Evolutionary conservation across 495 filamentous ascomycete genomes (phyloP), one percentile per base, ranked within the genome.

Genomic region (Friedmanniomyces endolithicus): DNA sequence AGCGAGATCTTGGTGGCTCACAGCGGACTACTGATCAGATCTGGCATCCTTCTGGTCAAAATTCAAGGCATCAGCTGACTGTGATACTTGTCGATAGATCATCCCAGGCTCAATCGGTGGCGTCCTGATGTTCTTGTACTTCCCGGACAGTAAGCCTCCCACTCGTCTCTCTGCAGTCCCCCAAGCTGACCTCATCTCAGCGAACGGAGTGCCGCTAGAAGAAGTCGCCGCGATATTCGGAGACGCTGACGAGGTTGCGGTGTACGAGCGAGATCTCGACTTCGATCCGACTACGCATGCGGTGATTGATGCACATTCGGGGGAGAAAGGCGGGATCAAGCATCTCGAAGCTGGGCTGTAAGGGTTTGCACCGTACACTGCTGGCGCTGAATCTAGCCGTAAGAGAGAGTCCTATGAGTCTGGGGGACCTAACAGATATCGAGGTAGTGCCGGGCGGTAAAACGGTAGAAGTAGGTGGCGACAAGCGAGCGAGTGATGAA

Each of bases 151-250:
- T n/a, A 45, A 55, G 40, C 16, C 8, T 6, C 14, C 12, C 44
- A 22, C 9, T 20, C 14, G 16, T 33, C 12, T 11, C n/a, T 16
- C 24, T 11, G 2, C 24, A 29, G 23, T 11, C 3, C 47, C 4
- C 20, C 2, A 41, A 19, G 20, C 50, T 52, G 50, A 41, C 25
- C 9, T 6, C 23, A 17, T 24, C 37, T 20, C 48, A 43, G 17
- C n/a, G 11, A 41, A 37, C 2, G 55, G 55, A 7, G 41, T 51
- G 11, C 56, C 56, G 11, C 43, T 53, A 11, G 56, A 58, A 33
- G 56, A 58, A 25, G 50, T 53, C 2, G 56, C 56, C 2, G 50
- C 69, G 41, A 72, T 62, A 47, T 72, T 64, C 48, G 71, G 56
- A 1, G 71, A 73, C 2, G 59, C 63, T 65, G 64, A 39, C 22